Evolutionary conservation across 257 asterid genomes (phyloP), one percentile per base, ranked within the genome.

Genomic region (Solanum corneliomulleri): DNA sequence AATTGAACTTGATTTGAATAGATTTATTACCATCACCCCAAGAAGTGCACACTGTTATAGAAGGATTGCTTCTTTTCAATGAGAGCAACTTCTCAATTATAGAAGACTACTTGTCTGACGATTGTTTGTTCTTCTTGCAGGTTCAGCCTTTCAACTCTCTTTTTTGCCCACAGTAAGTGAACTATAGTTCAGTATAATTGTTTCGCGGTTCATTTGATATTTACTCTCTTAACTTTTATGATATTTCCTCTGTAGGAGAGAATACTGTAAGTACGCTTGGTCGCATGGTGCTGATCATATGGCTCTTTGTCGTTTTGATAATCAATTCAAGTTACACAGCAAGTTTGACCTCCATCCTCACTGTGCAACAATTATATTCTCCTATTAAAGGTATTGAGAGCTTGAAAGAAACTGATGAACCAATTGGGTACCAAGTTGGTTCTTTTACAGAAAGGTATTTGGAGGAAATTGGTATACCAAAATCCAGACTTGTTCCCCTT

Each of bases 241-340:
- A 39, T 41, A 39, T 44, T 77, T 84, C 72, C 45, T 23, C 23
- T 37, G 87, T 92, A 93, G 96, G 91, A 52, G 98, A 94, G 88
- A 94, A 60, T 35, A 91, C 93, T 11, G 87, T 91, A 70, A 92
- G 96, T 88, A 82, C 93, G 1, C 93, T 92, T 80, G 98, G 94
- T 27, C 93, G 93, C 70, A 21, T 90, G 68, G 95, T 94, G 87
- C 86, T 94, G 90, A 88, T 94, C 89, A 88, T 92, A 29, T 94
- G 98, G 98, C 95, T 93, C 11, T 94, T 94, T 85, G 90, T 93
- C 78, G 88, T 94, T 74, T 75, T 94, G 89, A 93, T 94, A 87
- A 85, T 93, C 69, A 94, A 90, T 45, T 92, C 98, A 18, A 94
- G 95, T 86, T 94, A 94, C 87, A 94, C 98, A 2, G 96, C 98